Base-by-base conservation (phyloP, 2,329 filamentous ascomycete species). In the Alternaria incomplexa region DNA sequence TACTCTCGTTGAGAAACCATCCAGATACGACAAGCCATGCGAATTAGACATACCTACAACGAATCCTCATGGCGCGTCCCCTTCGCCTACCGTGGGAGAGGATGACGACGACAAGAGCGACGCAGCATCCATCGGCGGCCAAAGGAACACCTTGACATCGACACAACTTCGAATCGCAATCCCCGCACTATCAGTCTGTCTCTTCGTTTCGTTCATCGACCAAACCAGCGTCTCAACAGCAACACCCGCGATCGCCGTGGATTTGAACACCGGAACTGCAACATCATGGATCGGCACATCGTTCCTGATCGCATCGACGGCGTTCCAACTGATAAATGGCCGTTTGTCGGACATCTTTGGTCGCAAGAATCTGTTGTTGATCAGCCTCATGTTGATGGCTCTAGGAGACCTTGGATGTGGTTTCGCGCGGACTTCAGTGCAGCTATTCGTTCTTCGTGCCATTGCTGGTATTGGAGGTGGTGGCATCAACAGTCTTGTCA, bases 271-370 rank as follows among this genome's bases (percentile, higher is more conserved):
- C 70, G 45, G 72, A 60, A 80, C 80, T n/a, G 84, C 84, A 4
- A 88, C 88, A 52, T 81, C 84, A 0, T 87, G 85, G 85, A 83
- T 84, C 3, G 85, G 84, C 5, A 86, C 84, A 1, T 83, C 85
- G 5, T 83, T 82, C 7, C 75, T 88, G 43, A 84, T 88, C 47
- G 85, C 85, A 40, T 86, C 86, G 61, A 89, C 88, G 0, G 85
- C 86, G 28, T 90, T 90, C 64, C 88, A 89, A 64, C 86, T 89
- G 64, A 82, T 90, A 1, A 90, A 90, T 71, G 88, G 88, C n/a
- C 83, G 87, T 6, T 69, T 89, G 3, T 88, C 87, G 0, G 87
- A 90, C 73, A 87, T 89, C 2, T 84, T 89, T 58, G 87, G 87
- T n/a, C 61, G 64, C 15, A 67, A 64, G 13, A 63, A 62, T 28